phyloP scores from a whole-genome alignment of 2,329 filamentous ascomycete species.

The Aspergillus sp. region DNA sequence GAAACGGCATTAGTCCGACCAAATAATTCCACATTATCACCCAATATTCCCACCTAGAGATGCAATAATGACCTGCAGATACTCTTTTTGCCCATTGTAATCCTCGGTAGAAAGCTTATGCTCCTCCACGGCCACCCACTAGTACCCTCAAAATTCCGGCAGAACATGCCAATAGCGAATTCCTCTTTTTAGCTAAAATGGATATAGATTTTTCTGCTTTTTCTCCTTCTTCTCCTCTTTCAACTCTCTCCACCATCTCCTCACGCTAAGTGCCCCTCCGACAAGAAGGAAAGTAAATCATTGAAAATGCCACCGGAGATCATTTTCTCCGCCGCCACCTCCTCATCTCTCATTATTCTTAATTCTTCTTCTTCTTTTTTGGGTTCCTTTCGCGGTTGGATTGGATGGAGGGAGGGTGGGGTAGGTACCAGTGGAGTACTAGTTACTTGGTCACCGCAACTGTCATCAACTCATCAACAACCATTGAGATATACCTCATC shows the following conservation, averaged over 20 bases:
- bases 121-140: background rate
- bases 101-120: background rate
- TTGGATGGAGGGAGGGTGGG: conserved; percentile 9
- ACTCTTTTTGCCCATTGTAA: background rate
- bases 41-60: too few relatives aligned
- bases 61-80: background rate
- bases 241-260: background rate
- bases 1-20: background rate
- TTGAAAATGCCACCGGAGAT: background rate
- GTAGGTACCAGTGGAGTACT: too few relatives aligned
- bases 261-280: conserved; percentile 5
- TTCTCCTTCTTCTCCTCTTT: background rate
- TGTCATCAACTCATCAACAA: conserved; percentile 1
- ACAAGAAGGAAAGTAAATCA: too few relatives aligned
- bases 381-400: background rate
- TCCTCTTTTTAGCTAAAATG: background rate
- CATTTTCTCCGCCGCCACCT: conserved; percentile 7
- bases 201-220: too few relatives aligned
- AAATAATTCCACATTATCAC: background rate
- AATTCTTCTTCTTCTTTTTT: background rate
- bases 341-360: background rate
- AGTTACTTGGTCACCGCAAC: conserved; percentile 10
- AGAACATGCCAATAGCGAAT: background rate
- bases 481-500: background rate
- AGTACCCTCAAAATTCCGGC: background rate